These are phyloP conservation scores for Vararia minispora DNA, from an alignment of 768 basidiomycete species.

Conservation along the genomic window DNA sequence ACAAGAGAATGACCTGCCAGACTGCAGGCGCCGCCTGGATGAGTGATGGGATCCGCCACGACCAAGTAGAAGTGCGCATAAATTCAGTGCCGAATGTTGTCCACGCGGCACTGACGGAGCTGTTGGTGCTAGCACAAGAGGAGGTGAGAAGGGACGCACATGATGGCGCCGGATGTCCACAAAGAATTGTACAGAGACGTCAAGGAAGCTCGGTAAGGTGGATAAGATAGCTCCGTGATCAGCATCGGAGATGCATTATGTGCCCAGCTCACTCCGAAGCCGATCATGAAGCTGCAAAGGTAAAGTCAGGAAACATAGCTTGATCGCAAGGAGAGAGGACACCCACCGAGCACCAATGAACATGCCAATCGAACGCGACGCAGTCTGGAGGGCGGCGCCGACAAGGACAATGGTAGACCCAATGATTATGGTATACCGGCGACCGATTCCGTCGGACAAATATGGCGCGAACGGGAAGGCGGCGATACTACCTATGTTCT, in stretches of 20 bases:
- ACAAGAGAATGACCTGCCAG: slow-evolving; percentile 27
- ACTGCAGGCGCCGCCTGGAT: slow-evolving; percentile 24
- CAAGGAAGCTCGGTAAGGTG: slow-evolving; percentile 32
- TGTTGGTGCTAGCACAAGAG: not conserved
- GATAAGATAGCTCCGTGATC: slow-evolving; percentile 40
- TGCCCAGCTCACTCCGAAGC: slow-evolving; percentile 32
- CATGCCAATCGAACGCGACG: slow-evolving; percentile 28
- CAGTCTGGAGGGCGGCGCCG: slow-evolving; percentile 28
- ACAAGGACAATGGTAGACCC: slow-evolving; percentile 29
- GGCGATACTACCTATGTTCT: slow-evolving; percentile 30
- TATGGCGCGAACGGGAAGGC: slow-evolving; percentile 31
- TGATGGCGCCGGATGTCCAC: slow-evolving; percentile 29
- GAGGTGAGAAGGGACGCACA: slow-evolving; percentile 15
- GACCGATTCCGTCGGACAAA: slow-evolving; percentile 29
- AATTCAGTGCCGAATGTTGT: slow-evolving; percentile 33
- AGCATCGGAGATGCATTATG: slow-evolving; percentile 35
- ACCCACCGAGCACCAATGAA: slow-evolving; percentile 32
- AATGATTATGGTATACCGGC: slow-evolving; percentile 24
- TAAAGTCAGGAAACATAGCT: not conserved
- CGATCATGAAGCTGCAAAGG: slow-evolving; percentile 24
- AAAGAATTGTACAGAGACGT: slow-evolving; percentile 34
- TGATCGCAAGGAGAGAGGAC: not conserved
- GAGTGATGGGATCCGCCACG: slow-evolving; percentile 34
- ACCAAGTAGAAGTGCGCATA: slow-evolving; percentile 23
- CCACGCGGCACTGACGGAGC: slow-evolving; percentile 20